Base-by-base conservation (phyloP, 2,329 filamentous ascomycete genomes). In the Colletotrichum tofieldiae region DNA sequence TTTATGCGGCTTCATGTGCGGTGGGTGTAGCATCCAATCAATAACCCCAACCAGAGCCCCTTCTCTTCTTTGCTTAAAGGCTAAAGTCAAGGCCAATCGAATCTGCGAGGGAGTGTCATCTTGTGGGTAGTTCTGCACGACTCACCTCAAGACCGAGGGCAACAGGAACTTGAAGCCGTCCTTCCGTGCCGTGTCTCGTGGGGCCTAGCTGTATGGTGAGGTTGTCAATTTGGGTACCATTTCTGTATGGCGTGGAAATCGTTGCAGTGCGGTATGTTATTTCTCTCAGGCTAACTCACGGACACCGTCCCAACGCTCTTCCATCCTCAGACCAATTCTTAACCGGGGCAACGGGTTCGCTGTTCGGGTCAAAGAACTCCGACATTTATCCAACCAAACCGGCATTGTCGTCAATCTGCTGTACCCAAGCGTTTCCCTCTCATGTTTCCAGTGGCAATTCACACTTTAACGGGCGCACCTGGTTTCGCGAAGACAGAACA, bases 211-310 rank as follows among this genome's bases (percentile, higher is more conserved):
- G 45, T 49, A 52, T 18, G 55, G 37, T 58, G 39, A 67, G 29
- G 37, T 51, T 58, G 61, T 71, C 56, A 71, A 71, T 71, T 32
- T 39, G 63, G 29, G 41, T 73, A 39, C 61, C 71, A 52, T 26
- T 52, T 9, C 12, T 64, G 32, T 23, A 52, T 29, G 55, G 37
- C 47, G n/a, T 56, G 51, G 8, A 52, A 52, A 59, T 35, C 58
- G 67, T 51, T 71, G 67, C 47, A 59, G 51, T 63, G 71, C 62
- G 58, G 20, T n/a, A 37, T 73, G 71, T 58, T 56, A 67, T 67
- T 63, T 64, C 47, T 60, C 63, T 71, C 68, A 73, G 63, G 63
- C 68, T 72, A 72, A 72, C 70, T 72, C 69, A 72, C 65, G 65
- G 54, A 52, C 69, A 59, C 69, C 69, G 14, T 70, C 54, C 39